Base-by-base conservation (phyloP, 2,329 filamentous ascomycete species). In the Pseudogymnoascus sp. region DNA sequence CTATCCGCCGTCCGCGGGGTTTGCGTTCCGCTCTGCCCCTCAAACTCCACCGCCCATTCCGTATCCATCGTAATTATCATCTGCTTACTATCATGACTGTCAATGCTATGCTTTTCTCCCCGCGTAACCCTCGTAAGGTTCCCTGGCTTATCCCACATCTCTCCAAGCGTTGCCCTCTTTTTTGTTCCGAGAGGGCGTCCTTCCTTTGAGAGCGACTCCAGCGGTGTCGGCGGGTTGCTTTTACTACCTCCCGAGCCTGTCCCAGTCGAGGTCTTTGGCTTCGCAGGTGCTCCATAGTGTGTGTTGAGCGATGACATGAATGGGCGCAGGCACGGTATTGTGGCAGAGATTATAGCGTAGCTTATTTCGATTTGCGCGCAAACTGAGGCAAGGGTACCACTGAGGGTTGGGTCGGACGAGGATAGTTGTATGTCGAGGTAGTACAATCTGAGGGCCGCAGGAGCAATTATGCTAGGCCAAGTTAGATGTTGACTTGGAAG, bases 291-390 rank as follows among this genome's bases (percentile, higher is more conserved):
- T 27, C 72, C 72, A 61, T 74, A 73, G 52, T 70, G 65, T 8
- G 72, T 73, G 60, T 68, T 69, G 62, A 72, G 66, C 1, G 70
- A 76, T 2, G 72, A 69, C 66, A 78, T 72, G 61, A 79, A 79
- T 2, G 77, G 75, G 42, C 76, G 74, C 15, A 80, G 70, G 59
- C 75, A 77, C 0, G 77, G 76, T 7, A 75, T 72, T 0, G 74
- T 77, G 13, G 74, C 73, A 15, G 76, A 72, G 4, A 78, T 70
- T 9, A 79, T 71, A 40, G 73, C 73, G 60, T 77, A 75, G 60
- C 72, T 70, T 8, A 79, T 65, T 63, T 79, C 73, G 42, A 76
- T 69, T 63, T 79, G 76, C 0, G 74, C 74, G 52, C 73, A 72
- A 1, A 77, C 69, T 1, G 67, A 70, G 1, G 72, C 69, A 10